These are phyloP conservation scores for Calendula officinalis DNA, from an alignment of 129 eudicot genomes.

Conservation along the genomic window DNA sequence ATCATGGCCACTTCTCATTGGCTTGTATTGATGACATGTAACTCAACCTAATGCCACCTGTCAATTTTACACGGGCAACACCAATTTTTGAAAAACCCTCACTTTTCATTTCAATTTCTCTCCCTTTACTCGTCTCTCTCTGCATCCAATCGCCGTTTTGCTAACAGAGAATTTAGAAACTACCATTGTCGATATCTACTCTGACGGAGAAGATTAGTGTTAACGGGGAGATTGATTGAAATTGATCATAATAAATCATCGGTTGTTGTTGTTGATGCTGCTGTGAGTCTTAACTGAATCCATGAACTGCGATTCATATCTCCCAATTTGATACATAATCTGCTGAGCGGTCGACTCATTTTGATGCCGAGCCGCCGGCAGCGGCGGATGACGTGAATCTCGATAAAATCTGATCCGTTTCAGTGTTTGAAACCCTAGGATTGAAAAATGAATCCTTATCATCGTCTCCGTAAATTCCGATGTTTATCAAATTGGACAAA, in stretches of 20 bases:
- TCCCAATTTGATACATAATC: conserved; percentile 20
- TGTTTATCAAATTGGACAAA: conserved; percentile 6
- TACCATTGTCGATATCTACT: conserved; percentile 63
- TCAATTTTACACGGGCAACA: no score
- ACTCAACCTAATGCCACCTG: no score
- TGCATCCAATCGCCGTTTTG: no score
- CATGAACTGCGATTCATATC: conserved; percentile 26
- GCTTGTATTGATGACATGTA: no score
- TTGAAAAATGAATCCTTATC: conserved; percentile 46
- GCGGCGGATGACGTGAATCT: conserved; percentile 31
- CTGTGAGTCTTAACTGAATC: conserved; percentile 34
- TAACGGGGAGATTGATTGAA: conserved; percentile 9
- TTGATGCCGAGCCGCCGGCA: conserved; percentile 1
- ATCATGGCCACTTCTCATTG: no score
- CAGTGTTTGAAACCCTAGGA: conserved; percentile 40
- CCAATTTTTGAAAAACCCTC: no score
- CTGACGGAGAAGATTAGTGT: conserved; percentile 50
- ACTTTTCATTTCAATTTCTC: no score
- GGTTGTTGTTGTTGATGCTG: no score
- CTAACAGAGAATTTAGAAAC: background rate
- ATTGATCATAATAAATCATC: conserved; percentile 11
- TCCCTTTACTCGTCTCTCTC: no score
- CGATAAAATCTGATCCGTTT: conserved; percentile 38
- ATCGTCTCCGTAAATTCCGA: conserved; percentile 38
- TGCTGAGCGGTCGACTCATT: conserved; percentile 19